Evolutionary conservation across 768 basidiomycete species (phyloP), one percentile per base, ranked within the genome.

Genomic region (Tricholoma furcatifolium): DNA sequence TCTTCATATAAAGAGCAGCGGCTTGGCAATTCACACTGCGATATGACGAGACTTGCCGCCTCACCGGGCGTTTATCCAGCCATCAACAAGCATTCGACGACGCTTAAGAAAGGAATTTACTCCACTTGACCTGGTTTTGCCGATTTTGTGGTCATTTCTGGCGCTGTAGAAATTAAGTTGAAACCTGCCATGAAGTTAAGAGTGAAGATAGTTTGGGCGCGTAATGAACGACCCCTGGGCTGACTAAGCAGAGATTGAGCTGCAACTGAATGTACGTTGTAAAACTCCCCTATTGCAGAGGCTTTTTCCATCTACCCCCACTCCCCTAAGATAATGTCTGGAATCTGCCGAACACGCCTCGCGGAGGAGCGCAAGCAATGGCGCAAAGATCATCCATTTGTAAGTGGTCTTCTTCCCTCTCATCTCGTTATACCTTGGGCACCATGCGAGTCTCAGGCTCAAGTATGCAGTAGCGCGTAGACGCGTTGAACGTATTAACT

Each of bases 301-400:
- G 9, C 5, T 21, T 38, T 14, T 46, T 34, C 43, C 52, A 42
- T 18, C 15, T 44, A 10, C 40, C 24, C 27, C n/a, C 14, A 50
- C 48, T 38, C 48, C 20, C 40, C 24, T 43, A 42, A 6, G 47
- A 44, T n/a, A 24, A 92, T 93, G 92, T 87, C 92, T 47, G 93
- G 93, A 55, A 96, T 98, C 58, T 95, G 93, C 69, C 84, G 93
- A 69, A 85, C 89, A 32, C 87, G 97, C 63, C 79, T 99, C 14
- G 83, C 93, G 24, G 97, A 98, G 71, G 97, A 99, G 72, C 85
- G 97, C 65, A 99, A 99, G 74, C 92, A 95, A 65, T 99, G 97
- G 97, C 75, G 97, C 54, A 98, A 95, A 71, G 97, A 98, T 61
- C 97, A 99, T 71, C 97, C 97, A 27, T 98, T 96, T 62, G 97